Base-by-base conservation (phyloP, 495 filamentous ascomycete genomes). In the Trichocladium uniseriatum region DNA sequence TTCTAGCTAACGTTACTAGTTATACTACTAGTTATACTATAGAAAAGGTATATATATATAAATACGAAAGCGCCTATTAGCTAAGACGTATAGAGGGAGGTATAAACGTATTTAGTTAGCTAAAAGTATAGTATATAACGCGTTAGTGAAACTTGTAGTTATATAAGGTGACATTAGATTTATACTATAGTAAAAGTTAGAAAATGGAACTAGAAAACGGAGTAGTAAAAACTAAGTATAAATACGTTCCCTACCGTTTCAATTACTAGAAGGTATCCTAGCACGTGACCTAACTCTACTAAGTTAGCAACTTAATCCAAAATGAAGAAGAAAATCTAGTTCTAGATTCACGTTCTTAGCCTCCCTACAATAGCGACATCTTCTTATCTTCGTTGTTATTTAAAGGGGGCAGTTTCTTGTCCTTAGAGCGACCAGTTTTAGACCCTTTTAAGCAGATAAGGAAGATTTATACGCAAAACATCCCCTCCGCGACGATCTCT, bases 21-120 rank as follows among this genome's bases (percentile, higher is more conserved):
- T n/a, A n/a, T n/a, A n/a, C n/a, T n/a, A n/a, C n/a, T n/a, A n/a
- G n/a, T n/a, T n/a, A n/a, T n/a, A n/a, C n/a, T n/a, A n/a, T n/a
- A n/a, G n/a, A n/a, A n/a, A n/a, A n/a, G n/a, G n/a, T n/a, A 27
- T 8, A 34, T 28, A 32, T 24, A 43, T 27, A 43, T 43, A 15
- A 43, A 43, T 27, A 43, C 15, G 15, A 43, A 43, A 29, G 41
- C 41, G 40, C 24, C 27, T 13, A 32, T 43, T 43, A 43, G 41
- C 27, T 9, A 43, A 43, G 15, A 43, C 41, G 24, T 43, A 27
- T 43, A 42, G 39, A 28, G 21, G 39, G 11, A 22, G 39, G 39
- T 42, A 29, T 20, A 40, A 40, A 40, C 38, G 14, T 20, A 20
- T 40, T 24, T 40, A 20, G 38, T 40, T 24, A 20, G 38, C 21